Evolutionary conservation across 2,329 filamentous ascomycete species (phyloP), one percentile per base, ranked within the genome.

Genomic region (Exophiala aquamarina): DNA sequence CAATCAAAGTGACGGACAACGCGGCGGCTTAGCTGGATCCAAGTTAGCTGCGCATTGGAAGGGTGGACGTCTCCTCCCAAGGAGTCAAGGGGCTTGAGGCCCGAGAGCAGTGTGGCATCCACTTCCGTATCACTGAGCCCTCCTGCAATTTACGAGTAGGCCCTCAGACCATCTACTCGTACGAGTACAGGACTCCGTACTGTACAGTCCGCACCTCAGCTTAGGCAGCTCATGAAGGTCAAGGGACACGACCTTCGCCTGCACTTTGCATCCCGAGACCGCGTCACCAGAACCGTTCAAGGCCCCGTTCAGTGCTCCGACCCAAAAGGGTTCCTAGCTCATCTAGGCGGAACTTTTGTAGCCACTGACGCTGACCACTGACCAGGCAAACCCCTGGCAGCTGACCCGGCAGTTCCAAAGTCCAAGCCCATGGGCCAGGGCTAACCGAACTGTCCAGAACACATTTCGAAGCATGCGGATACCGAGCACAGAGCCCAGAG

Each of bases 1-100:
- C 50, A 52, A 52, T 52, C 45, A 52, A 50, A 31, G 19, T 47
- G 41, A 48, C 51, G 44, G 41, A 29, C 45, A 44, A 51, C 44
- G 44, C 48, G 47, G 41, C 44, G 38, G 44, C 44, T 50, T 54
- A 45, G 43, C 20, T 41, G 20, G 14, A 31, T 6, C 20, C 13
- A 26, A 35, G 41, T 28, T 47, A 47, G 43, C 40, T 51, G 43
- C 43, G 48, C 33, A 26, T 32, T 17, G 33, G 13, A 11, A 19
- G 33, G 23, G 6, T 26, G 23, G 6, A 11, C 6, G 11, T 26
- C 23, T 26, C 23, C 23, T 11, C 6, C 23, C 23, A 6, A 17
- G 33, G n/a, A 19, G 36, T 7, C 18, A 31, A 7, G 29, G 23
- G 39, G 23, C 19, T n/a, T n/a, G n/a, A n/a, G n/a, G n/a, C n/a